A percentile compares a stretch with the other conserved stretches of the same genome.
phyloP scores from a whole-genome alignment of 2,329 filamentous ascomycete genomes.

The Alternaria viburni region DNA sequence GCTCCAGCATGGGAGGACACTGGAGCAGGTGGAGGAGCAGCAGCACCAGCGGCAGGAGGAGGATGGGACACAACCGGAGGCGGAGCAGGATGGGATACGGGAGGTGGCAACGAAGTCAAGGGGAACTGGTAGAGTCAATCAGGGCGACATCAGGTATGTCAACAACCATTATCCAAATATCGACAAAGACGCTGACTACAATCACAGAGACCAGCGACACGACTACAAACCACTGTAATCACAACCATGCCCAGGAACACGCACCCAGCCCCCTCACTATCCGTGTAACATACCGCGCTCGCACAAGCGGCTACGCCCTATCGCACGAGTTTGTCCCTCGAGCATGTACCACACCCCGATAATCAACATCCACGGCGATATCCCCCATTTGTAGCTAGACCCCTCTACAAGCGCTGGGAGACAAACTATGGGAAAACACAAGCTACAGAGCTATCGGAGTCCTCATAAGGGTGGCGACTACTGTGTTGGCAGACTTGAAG shows the following conservation, averaged over 20 bases:
- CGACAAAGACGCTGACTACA: rapidly evolving
- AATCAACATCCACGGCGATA: neutral
- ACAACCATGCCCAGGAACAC: no score
- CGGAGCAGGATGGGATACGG: neutral
- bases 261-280: no score
- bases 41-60: neutral
- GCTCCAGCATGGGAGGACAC: neutral
- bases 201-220: no score
- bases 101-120: neutral
- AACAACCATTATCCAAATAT: neutral
- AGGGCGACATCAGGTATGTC: neutral
- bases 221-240: no score
- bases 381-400: neutral
- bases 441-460: neutral
- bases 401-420: neutral
- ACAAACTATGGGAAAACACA: neutral
- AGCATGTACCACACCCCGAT: neutral
- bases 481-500: neutral
- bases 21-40: neutral
- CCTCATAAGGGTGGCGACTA: neutral
- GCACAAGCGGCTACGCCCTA: neutral
- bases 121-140: neutral
- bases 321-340: neutral
- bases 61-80: neutral
- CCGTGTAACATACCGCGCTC: no score